phyloP scores from a whole-genome alignment of 768 basidiomycete genomes.

The Trametes coccinea region DNA sequence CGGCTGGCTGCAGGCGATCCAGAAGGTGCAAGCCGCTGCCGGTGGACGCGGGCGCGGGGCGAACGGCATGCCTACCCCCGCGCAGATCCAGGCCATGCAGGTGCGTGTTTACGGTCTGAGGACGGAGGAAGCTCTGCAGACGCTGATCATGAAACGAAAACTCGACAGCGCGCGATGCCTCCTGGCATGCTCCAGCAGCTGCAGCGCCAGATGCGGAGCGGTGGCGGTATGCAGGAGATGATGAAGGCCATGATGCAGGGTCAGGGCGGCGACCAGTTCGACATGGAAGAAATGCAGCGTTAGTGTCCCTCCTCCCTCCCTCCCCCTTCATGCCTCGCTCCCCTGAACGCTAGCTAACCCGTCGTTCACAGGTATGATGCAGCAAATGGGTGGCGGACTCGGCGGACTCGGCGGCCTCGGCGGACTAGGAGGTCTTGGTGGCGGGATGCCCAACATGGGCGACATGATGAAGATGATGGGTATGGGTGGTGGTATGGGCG shows the following conservation, averaged over 20 bases:
- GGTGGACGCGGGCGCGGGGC: slow-evolving; percentile 85
- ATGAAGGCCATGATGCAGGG: slow-evolving; percentile 99
- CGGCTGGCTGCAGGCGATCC: slow-evolving; percentile 88
- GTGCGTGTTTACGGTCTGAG: slow-evolving; percentile 42
- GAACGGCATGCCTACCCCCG: slow-evolving; percentile 88
- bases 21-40: slow-evolving; percentile 88
- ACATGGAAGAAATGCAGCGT: slow-evolving; percentile 96
- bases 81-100: slow-evolving; percentile 94
- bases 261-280: slow-evolving; percentile 83
- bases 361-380: slow-evolving; percentile 72
- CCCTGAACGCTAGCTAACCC: neutral
- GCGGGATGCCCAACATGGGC: slow-evolving; percentile 67
- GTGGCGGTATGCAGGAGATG: slow-evolving; percentile 95
- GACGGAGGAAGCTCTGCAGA: neutral
- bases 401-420: slow-evolving; percentile 49
- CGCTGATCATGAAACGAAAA: neutral
- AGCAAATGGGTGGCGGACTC: slow-evolving; percentile 70
- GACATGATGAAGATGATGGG: slow-evolving; percentile 90
- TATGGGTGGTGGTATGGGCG: slow-evolving; percentile 55
- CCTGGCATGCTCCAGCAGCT: slow-evolving; percentile 95
- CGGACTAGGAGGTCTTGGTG: slow-evolving; percentile 59
- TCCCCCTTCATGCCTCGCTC: neutral
- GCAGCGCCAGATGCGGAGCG: slow-evolving; percentile 76
- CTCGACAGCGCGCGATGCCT: slow-evolving; percentile 78
- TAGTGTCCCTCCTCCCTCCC: slow-evolving; percentile 27